Evolutionary conservation across 768 basidiomycete genomes (phyloP).

Genomic region (Punctularia strigosozonata): DNA sequence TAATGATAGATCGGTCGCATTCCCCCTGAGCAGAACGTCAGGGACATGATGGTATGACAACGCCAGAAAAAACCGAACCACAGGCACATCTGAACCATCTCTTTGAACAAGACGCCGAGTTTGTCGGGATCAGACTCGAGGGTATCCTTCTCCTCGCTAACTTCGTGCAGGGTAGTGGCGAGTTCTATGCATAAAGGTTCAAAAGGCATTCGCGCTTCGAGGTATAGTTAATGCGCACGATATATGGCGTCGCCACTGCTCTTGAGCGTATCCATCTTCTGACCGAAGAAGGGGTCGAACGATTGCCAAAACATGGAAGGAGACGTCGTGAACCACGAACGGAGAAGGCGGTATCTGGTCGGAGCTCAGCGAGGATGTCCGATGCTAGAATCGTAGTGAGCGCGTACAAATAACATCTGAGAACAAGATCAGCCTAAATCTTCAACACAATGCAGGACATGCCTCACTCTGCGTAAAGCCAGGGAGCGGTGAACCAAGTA

Average conservation of each 20-base stretch:
- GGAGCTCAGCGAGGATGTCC: background rate
- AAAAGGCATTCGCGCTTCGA: too few relatives aligned
- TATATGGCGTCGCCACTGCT: conserved; percentile 68
- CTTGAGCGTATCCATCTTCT: conserved; percentile 75
- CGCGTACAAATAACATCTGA: conserved; percentile 59
- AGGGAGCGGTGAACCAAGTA: conserved; percentile 88
- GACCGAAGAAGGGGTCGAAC: conserved; percentile 74
- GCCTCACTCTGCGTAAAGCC: conserved; percentile 91
- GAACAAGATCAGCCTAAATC: background rate
- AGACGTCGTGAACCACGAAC: conserved; percentile 59
- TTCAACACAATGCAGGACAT: conserved; percentile 4
- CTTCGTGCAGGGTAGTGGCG: conserved; percentile 57
- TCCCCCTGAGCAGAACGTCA: conserved; percentile 52
- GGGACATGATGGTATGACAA: background rate
- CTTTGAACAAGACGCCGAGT: conserved; percentile 55
- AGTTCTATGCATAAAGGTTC: too few relatives aligned
- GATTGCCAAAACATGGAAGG: conserved; percentile 57
- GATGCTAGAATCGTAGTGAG: background rate
- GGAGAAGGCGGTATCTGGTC: conserved; percentile 73
- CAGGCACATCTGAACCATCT: conserved; percentile 86
- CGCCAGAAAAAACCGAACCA: conserved; percentile 35
- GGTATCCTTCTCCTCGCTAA: conserved; percentile 37
- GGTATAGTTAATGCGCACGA: conserved; percentile 33
- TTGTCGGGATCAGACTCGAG: conserved; percentile 38
- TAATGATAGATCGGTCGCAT: conserved; percentile 90